A percentile compares a stretch with the other conserved stretches of the same genome.
Evolutionary conservation across 1,284 basidiomycete genomes (phyloP).

Genomic region (Cystobasidium pallidum): DNA sequence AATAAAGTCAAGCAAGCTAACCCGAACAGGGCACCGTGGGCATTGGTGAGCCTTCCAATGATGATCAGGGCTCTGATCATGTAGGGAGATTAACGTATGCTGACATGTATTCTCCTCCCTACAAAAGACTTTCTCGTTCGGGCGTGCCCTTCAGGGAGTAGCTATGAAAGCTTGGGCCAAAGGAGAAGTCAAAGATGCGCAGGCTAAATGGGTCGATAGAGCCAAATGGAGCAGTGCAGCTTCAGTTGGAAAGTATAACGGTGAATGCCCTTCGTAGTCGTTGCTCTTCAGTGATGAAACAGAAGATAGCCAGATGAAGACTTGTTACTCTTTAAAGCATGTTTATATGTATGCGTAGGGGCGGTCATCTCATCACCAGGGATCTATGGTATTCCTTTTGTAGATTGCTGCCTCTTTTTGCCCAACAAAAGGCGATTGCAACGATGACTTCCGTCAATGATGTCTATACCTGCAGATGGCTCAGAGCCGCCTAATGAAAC

Average conservation of each 20-base stretch:
- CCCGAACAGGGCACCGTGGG: conserved; percentile 34
- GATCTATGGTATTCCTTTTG: too few species aligned
- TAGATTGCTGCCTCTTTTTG: too few species aligned
- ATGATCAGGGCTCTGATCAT: neutral
- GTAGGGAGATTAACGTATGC: neutral
- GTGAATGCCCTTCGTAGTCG: conserved; percentile 34
- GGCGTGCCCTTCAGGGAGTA: conserved; percentile 62
- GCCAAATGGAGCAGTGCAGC: conserved; percentile 60
- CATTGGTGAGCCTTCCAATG: conserved; percentile 8
- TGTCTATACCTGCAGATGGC: neutral
- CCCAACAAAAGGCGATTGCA: too few species aligned
- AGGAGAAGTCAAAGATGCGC: conserved; percentile 59
- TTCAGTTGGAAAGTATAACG: conserved; percentile 49
- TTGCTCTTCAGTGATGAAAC: neutral
- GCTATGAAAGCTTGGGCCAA: conserved; percentile 61
- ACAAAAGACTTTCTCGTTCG: conserved; percentile 63
- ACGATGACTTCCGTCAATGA: too few species aligned
- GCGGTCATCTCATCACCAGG: too few species aligned
- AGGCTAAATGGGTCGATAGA: conserved; percentile 59
- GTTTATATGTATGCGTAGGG: too few species aligned
- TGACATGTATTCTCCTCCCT: neutral
- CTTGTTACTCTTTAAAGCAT: too few species aligned
- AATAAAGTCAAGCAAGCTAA: conserved; percentile 46
- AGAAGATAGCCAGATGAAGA: too few species aligned
- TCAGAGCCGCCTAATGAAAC: neutral